Conservation (phyloP, 2,329 filamentous ascomycete genomes). For the Penicillium sp. region DNA sequence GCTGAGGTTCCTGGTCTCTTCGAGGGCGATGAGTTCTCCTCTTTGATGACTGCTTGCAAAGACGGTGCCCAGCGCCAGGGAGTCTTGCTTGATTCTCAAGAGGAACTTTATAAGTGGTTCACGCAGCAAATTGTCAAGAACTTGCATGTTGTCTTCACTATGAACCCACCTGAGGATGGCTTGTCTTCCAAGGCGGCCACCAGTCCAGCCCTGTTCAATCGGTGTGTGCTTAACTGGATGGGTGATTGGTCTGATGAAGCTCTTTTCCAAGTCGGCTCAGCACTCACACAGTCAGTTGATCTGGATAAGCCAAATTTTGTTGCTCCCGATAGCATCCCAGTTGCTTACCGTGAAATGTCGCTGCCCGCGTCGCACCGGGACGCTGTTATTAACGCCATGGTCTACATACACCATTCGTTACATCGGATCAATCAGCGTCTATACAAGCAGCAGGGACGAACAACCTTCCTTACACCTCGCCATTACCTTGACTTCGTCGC, state of each 20-base stretch:
- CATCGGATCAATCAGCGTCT: conserved; percentile 83
- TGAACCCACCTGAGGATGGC: conserved; percentile 97
- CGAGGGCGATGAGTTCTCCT: conserved; percentile 95
- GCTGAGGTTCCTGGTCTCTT: conserved; percentile 99
- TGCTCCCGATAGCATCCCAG: conserved; percentile 84
- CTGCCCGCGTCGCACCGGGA: conserved; percentile 87
- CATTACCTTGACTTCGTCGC: conserved; percentile 98
- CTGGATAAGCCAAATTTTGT: conserved; percentile 80
- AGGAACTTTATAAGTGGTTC: conserved; percentile 99
- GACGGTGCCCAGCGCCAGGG: conserved; percentile 96
- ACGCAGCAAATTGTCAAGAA: conserved; percentile 99
- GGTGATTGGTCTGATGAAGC: conserved; percentile 99
- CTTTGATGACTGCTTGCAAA: conserved; percentile 99
- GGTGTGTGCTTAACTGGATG: conserved; percentile 99
- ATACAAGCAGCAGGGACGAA: conserved; percentile 83
- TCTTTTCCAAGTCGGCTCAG: conserved; percentile 92
- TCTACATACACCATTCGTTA: conserved; percentile 94
- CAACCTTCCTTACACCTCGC: conserved; percentile 88
- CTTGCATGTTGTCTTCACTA: conserved; percentile 97
- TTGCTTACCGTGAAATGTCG: conserved; percentile 79
- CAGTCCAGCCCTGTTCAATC: conserved; percentile 96
- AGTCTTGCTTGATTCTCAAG: conserved; percentile 88
- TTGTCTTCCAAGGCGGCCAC: conserved; percentile 94
- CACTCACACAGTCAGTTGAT: conserved; percentile 93
- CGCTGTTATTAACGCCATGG: conserved; percentile 94